Evolutionary conservation across 2,329 filamentous ascomycete genomes (phyloP).

Genomic region (Ophiocordyceps camponoti-floridani): DNA sequence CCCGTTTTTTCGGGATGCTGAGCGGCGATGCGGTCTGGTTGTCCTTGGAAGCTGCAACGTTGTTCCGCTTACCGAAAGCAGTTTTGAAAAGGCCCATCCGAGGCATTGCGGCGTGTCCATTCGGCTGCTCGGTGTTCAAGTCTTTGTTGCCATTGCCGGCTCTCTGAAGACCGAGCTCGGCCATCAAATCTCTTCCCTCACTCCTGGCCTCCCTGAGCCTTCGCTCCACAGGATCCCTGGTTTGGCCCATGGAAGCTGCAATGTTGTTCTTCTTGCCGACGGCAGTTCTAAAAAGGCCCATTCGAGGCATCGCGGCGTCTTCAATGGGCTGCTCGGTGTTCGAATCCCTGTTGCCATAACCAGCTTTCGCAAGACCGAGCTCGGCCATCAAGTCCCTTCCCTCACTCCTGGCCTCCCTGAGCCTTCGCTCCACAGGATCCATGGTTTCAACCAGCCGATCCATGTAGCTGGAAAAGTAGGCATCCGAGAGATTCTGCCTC

Average conservation of each 20-base stretch:
- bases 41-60: no score
- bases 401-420: not conserved
- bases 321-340: no score
- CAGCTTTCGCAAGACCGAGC: not conserved
- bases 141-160: not conserved
- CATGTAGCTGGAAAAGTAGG: no score
- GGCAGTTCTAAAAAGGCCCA: not conserved
- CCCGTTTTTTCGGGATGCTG: no score
- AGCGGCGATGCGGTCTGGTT: no score
- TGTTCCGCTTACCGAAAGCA: no score
- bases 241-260: no score
- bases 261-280: not conserved
- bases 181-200: not conserved
- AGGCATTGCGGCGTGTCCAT: no score
- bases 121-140: no score
- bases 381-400: not conserved
- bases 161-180: not conserved
- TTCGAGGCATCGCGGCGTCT: no score
- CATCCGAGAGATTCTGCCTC: no score
- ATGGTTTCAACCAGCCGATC: no score
- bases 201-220: not conserved
- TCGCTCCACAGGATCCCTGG: not conserved
- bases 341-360: not conserved
- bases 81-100: not conserved
- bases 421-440: not conserved